Percentiles rank a stretch among this genome's conserved stretches.
These are phyloP conservation scores for Fagus crenata DNA, from an alignment of 306 rosid genomes.

Conservation along the genomic window DNA sequence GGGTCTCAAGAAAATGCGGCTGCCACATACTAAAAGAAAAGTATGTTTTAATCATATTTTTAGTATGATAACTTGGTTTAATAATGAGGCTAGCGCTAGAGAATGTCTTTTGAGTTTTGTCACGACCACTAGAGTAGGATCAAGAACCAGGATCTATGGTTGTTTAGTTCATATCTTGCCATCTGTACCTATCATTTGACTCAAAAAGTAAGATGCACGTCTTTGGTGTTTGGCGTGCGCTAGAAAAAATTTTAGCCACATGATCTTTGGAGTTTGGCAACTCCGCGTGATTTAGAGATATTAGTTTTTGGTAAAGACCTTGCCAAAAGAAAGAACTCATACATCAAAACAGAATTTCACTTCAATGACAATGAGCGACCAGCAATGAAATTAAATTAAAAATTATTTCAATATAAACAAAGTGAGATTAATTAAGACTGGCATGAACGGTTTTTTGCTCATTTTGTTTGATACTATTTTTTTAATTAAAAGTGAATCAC, in stretches of 20 bases:
- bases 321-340: too few relatives aligned
- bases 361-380: too few relatives aligned
- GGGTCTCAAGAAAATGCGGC: slow-evolving; percentile 58
- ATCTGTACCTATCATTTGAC: background rate
- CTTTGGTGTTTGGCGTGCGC: slow-evolving; percentile 23
- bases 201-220: background rate
- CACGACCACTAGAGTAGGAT: background rate
- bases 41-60: background rate
- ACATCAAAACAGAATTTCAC: too few relatives aligned
- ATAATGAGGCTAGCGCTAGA: slow-evolving; percentile 11
- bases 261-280: slow-evolving; percentile 14
- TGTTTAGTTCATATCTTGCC: slow-evolving; percentile 2
- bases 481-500: too few relatives aligned
- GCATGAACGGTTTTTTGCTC: too few relatives aligned
- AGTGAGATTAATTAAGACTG: too few relatives aligned
- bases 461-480: too few relatives aligned
- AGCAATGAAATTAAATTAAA: too few relatives aligned
- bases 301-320: too few relatives aligned
- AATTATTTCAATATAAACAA: too few relatives aligned
- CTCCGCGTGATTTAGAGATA: background rate
- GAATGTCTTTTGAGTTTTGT: background rate
- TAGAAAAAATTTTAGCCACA: background rate
- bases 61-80: slow-evolving; percentile 20
- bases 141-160: background rate
- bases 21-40: background rate